Evolutionary conservation across 768 basidiomycete genomes (phyloP), one percentile per base, ranked within the genome.

Genomic region (Auriculariales sp.): DNA sequence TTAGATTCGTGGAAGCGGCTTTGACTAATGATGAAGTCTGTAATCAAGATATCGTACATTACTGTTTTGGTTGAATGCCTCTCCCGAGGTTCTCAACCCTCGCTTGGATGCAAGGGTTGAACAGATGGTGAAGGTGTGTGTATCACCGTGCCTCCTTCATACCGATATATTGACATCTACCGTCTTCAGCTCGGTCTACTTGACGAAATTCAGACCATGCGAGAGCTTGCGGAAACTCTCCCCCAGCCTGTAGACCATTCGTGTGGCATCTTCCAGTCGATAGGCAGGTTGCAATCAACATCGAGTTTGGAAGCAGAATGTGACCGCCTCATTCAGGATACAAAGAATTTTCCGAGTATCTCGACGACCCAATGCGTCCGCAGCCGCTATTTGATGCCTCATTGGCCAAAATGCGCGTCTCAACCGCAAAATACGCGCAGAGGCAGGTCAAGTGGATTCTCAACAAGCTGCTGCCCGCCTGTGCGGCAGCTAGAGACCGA

Each of bases 401-500:
- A 0, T 65, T 86, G 5, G 80, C 84, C 35, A 72, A 72, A 7
- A 93, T 92, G 81, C 95, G 97, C 62, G 63, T 74, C 0, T 81
- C 84, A 0, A 99, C 93, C 6, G 71, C 84, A 19, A 83, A 91
- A 63, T 99, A 98, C 61, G 89, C 95, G 0, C 89, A 85, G 60
- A 71, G 82, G 32, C 95, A 99, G 62, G 71, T 93, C 34, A 79
- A 82, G 30, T 99, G 95, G 95, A 81, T 98, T 44, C 73, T 78
- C 32, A 89, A 89, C 60, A 94, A 95, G 63, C 64, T 98, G 12
- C 62, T 95, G 30, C 93, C 92, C 2, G 80, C 76, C 3, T 66
- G 83, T 12, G 60, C 71, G 29, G 67, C 71, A 10, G 71, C 76
- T 7, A 76, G 78, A 49, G 55, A 58, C 9, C 55, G 66, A 17